Evolutionary conservation across 2,329 filamentous ascomycete species (phyloP).

Genomic region (Erysiphe neolycopersici): DNA sequence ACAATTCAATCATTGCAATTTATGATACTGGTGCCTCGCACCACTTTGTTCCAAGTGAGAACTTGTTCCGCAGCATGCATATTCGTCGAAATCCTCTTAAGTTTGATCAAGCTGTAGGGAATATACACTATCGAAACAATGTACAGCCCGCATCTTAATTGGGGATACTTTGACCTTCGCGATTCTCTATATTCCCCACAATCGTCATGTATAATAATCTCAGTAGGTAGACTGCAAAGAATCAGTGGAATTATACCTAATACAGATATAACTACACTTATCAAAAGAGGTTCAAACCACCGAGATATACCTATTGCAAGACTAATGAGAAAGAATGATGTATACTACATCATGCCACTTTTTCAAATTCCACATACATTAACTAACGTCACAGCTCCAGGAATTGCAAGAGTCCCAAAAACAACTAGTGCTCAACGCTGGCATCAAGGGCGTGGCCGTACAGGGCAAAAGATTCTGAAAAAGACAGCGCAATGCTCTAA

Average conservation of each 20-base stretch:
- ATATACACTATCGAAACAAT: not conserved
- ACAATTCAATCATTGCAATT: not conserved
- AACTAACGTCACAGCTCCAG: not conserved
- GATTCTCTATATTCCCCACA: not conserved
- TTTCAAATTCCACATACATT: not conserved
- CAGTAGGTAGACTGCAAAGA: not conserved
- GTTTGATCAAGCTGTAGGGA: not conserved
- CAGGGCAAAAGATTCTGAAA: not conserved
- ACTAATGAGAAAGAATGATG: not conserved
- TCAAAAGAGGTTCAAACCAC: not conserved
- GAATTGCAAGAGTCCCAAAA: not conserved
- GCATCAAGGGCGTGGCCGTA: not conserved
- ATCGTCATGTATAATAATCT: not conserved
- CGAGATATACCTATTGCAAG: not conserved
- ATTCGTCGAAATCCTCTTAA: not conserved
- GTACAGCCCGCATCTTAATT: not conserved
- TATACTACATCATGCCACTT: not conserved
- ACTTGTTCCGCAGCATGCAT: not conserved
- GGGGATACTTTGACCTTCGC: not conserved
- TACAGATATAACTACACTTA: not conserved
- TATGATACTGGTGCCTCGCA: constrained; percentile 1
- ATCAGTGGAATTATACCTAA: not conserved
- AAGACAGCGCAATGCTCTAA: not conserved
- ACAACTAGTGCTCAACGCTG: not conserved
- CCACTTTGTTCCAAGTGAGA: not conserved